Evolutionary conservation across 2,329 filamentous ascomycete genomes (phyloP), one percentile per base, ranked within the genome.

Genomic region (Ilyonectria destructans): DNA sequence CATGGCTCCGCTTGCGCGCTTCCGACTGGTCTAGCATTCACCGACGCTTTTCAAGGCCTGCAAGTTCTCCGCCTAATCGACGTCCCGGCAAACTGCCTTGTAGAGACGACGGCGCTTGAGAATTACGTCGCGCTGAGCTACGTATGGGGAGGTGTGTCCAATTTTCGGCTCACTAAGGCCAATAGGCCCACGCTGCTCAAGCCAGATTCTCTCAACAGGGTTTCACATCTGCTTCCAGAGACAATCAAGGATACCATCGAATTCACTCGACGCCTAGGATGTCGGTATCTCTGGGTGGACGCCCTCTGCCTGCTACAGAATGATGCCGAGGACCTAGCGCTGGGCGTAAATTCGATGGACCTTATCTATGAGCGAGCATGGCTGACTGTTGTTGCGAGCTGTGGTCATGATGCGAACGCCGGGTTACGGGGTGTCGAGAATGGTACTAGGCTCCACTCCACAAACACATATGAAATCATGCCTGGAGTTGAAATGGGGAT

Each of bases 81-180:
- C 19, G 33, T 67, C 0, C 0, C 54, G 2, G 10, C 12, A 1
- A 19, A 51, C 0, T 61, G 56, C 13, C 33, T 70, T 1, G 52
- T 67, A 5, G 68, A 69, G n/a, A 31, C 8, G 6, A 45, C 9
- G 2, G 8, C 8, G 4, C 17, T 52, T 6, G 51, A 29, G 0
- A 31, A n/a, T 31, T 71, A 71, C 29, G 26, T 65, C 2, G 68
- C 69, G 3, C 17, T 71, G 1, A 71, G 69, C 17, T 71, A 68
- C 15, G 57, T 71, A 15, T 71, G 64, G 69, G 69, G 69, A 1
- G 19, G 37, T 6, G 67, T 67, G 1, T 13, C 35, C 2, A 65
- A 58, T 9, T 49, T 71, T 6, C 63, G 63, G 8, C 60, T 71
- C 3, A 71, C 67, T 7, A 62, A n/a, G 21, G 51, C 57, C 0